Conservation (phyloP, 345 rosid species). For the Euphorbia lathyris region DNA sequence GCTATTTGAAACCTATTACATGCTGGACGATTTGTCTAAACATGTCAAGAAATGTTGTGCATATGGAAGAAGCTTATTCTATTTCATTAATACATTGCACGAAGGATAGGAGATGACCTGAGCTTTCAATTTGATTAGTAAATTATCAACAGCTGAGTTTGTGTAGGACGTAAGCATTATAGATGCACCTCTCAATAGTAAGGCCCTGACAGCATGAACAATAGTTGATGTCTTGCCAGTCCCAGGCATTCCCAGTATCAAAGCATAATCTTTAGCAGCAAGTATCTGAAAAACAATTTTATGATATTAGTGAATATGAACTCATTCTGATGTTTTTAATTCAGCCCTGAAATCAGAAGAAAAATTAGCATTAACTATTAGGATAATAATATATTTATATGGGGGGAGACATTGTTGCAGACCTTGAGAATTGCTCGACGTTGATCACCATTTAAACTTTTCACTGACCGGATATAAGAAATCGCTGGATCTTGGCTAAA, state of each 20-base stretch:
- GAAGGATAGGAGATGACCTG: constrained; percentile 60
- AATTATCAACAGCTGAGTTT: constrained; percentile 96
- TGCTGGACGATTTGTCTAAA: not conserved
- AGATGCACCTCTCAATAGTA: constrained; percentile 90
- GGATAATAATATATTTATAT: not conserved
- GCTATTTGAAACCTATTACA: not conserved
- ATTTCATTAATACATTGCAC: constrained; percentile 12
- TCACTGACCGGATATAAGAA: constrained; percentile 88
- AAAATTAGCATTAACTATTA: not conserved
- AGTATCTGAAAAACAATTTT: constrained; percentile 61
- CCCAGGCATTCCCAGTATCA: constrained; percentile 99
- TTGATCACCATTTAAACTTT: constrained; percentile 86
- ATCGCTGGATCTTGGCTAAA: constrained; percentile 96
- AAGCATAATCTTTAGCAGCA: constrained; percentile 86
- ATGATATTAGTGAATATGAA: constrained; percentile 9
- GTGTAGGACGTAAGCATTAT: constrained; percentile 96
- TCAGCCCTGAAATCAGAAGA: not conserved
- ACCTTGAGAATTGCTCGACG: constrained; percentile 98
- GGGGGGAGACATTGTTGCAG: constrained; percentile 19
- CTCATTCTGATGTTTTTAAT: not conserved
- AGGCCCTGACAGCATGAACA: constrained; percentile 97
- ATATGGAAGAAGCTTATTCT: not conserved
- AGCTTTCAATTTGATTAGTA: constrained; percentile 87
- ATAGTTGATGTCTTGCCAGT: constrained; percentile 97
- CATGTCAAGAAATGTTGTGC: constrained; percentile 4